Evolutionary conservation across 1,139 yeast genomes (phyloP), one percentile per base, ranked within the genome.

Genomic region (Candida pseudoviswanathii): DNA sequence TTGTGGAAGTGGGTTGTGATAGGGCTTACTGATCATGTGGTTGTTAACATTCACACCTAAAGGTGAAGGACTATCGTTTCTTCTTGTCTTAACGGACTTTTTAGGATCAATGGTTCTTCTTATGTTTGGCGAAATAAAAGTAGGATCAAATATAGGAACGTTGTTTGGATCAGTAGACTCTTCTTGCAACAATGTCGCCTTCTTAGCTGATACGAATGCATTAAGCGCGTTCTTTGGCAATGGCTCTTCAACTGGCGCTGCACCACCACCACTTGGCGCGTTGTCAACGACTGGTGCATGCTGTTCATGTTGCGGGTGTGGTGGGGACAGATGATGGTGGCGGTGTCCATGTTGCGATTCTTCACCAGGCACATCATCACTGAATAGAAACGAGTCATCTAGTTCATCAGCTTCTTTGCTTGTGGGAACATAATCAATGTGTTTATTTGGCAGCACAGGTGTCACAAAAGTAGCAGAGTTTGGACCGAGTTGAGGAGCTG

Each of bases 381-480:
- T 84, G 58, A 85, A 84, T 50, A 79, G 69, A 54, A 85, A 78
- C 2, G 89, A 84, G 55, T 84, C 91, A 48, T 85, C 90, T 52
- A 82, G 71, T 50, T 78, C 75, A 24, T 58, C 61, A 4, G 43
- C 49, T 32, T 52, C 57, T 26, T 47, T 45, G 54, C 57, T 31
- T 29, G 47, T 47, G 37, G 77, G 78, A 22, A 70, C 67, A 21
- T 58, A 60, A 34, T 58, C 57, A 24, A 51, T 42, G 21, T 51
- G 45, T 41, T 46, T 53, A 10, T 51, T 37, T n/a, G 54, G 52
- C 54, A 50, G 52, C 46, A 44, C 46, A 3, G 52, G 59, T 42
- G 52, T 51, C 48, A 46, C 47, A 32, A 53, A 53, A 26, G 43
- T 50, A 24, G 55, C 48, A 30, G 56, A 42, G 5, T 50, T 21